Base-by-base conservation (phyloP, 805 yeast genomes). In the Cyberlindnera euphorbiiphila region DNA sequence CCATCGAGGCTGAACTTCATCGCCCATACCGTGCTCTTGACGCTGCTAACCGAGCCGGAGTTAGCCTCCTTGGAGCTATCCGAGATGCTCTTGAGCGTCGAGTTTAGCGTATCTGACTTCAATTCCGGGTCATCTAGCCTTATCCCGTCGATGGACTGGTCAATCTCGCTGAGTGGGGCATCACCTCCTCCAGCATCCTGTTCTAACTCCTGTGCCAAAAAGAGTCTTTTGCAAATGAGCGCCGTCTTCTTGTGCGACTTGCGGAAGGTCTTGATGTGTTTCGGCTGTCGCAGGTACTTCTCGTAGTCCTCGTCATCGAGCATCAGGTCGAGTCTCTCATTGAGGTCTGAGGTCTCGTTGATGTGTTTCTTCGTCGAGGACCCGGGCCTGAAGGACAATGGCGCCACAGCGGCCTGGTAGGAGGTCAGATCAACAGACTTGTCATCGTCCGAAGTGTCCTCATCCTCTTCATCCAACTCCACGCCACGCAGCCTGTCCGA, bases 1-100 rank as follows among this genome's bases (percentile, higher is more conserved):
- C 97, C 97, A 60, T 89, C 95, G 10, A 60, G 59, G 40, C 85
- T 78, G 60, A 89, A 89, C 50, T 76, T 73, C 65, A 83, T 65
- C 9, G 76, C 73, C 74, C 88, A 85, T n/a, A 85, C 69, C 11
- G 93, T 84, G 30, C 50, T 41, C 25, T 46, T 39, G n/a, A 7
- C 18, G 6, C 26, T 9, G 21, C 19, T 31, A 20, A 27, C 17
- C 18, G 15, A 15, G n/a, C 17, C 11, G n/a, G n/a, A n/a, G n/a
- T n/a, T n/a, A n/a, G n/a, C n/a, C n/a, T n/a, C n/a, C n/a, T n/a
- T n/a, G n/a, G n/a, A n/a, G n/a, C n/a, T n/a, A n/a, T n/a, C n/a
- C n/a, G n/a, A n/a, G n/a, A n/a, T n/a, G n/a, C n/a, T n/a, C n/a
- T n/a, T n/a, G n/a, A n/a, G n/a, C n/a, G n/a, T n/a, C n/a, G 18